These are phyloP conservation scores for Somion occarium DNA, from an alignment of 1,284 basidiomycete genomes.

Conservation along the genomic window DNA sequence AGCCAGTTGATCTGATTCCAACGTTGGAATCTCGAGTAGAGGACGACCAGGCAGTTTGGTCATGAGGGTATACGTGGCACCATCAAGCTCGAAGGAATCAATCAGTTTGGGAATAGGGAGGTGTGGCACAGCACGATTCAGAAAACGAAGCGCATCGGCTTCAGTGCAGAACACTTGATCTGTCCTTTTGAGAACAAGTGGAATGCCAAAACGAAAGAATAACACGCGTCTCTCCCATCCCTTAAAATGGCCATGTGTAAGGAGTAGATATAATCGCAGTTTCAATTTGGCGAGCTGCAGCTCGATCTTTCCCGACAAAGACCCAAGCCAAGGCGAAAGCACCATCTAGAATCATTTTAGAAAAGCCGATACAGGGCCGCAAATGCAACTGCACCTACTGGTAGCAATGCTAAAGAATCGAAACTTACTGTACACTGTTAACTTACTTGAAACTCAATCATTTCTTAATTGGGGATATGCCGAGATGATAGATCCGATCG, in stretches of 20 bases:
- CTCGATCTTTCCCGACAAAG: too few relatives aligned
- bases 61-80: slow-evolving; percentile 20
- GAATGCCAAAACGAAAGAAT: slow-evolving; percentile 19
- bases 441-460: too few relatives aligned
- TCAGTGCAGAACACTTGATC: slow-evolving; percentile 16
- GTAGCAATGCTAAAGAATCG: too few relatives aligned
- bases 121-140: slow-evolving; percentile 13
- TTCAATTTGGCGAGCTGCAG: background rate
- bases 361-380: too few relatives aligned
- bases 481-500: too few relatives aligned
- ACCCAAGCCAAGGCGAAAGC: too few relatives aligned
- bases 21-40: slow-evolving; percentile 6
- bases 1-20: slow-evolving; percentile 3
- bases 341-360: too few relatives aligned
- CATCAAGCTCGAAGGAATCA: slow-evolving; percentile 12
- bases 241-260: slow-evolving; percentile 11
- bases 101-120: slow-evolving; percentile 20
- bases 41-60: slow-evolving; percentile 16
- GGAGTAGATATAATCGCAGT: background rate
- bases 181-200: slow-evolving; percentile 16
- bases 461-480: too few relatives aligned
- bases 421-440: too few relatives aligned
- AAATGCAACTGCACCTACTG: background rate
- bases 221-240: slow-evolving; percentile 8
- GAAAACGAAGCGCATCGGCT: slow-evolving; percentile 17